Evolutionary conservation across 805 yeast species (phyloP).

Genomic region (Aciculoconidium aculeatum): DNA sequence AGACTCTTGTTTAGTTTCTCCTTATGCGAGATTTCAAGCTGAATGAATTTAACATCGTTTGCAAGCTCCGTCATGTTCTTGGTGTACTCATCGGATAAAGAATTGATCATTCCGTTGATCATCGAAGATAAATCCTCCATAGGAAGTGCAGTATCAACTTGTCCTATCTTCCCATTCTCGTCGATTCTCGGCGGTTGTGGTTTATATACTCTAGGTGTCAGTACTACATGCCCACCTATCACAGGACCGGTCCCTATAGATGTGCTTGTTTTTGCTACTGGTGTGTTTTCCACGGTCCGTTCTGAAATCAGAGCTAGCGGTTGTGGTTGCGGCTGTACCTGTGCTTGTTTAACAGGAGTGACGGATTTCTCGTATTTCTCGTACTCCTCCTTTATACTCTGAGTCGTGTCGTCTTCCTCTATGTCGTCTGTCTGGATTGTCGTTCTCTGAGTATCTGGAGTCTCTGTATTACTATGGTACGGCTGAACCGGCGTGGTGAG

Average conservation of each 20-base stretch:
- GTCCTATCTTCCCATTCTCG: constrained; percentile 23
- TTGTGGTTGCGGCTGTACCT: constrained; percentile 11
- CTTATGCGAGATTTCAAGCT: constrained; percentile 45
- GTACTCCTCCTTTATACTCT: too few relatives aligned
- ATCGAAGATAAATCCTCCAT: constrained; percentile 30
- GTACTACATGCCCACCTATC: too few relatives aligned
- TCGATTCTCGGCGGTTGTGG: constrained; percentile 32
- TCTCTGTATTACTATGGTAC: constrained; percentile 20
- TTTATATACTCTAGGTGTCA: too few relatives aligned
- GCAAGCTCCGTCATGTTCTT: constrained; percentile 38
- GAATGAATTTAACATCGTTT: constrained; percentile 15
- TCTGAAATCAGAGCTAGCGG: constrained; percentile 30
- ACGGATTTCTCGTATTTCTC: too few relatives aligned
- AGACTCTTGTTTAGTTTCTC: constrained; percentile 37
- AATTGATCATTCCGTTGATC: constrained; percentile 38
- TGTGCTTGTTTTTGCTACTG: too few relatives aligned
- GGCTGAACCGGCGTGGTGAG: constrained; percentile 28
- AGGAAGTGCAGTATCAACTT: constrained; percentile 18
- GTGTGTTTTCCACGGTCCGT: constrained; percentile 25
- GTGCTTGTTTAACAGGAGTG: neutral
- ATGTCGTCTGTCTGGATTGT: constrained; percentile 38
- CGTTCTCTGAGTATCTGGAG: constrained; percentile 43
- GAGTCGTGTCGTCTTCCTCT: constrained; percentile 25
- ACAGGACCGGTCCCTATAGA: too few relatives aligned
- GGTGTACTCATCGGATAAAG: constrained; percentile 53